Conservation (phyloP, 345 rosid genomes). For the Viola odorata region DNA sequence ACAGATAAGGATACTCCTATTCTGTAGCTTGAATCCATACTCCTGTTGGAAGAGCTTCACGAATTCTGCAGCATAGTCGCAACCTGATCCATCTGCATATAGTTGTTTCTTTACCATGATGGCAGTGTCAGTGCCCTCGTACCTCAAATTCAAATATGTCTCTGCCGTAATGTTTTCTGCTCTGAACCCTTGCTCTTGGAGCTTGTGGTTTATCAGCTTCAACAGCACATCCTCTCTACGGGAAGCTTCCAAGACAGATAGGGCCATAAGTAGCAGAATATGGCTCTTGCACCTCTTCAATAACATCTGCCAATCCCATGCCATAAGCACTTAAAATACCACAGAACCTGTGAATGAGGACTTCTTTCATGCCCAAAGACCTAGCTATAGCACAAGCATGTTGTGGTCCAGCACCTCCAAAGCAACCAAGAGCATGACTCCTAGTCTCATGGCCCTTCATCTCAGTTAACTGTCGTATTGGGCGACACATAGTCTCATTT, state of each 20-base stretch:
- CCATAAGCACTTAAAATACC: conserved; percentile 96
- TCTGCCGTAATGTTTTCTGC: conserved; percentile 61
- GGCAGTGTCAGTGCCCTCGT: conserved; percentile 95
- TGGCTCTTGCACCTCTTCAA: conserved; percentile 95
- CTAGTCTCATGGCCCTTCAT: conserved; percentile 98
- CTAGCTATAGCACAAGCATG: conserved; percentile 97
- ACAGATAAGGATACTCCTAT: conserved; percentile 64
- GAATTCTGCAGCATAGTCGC: conserved; percentile 69
- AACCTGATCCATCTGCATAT: conserved; percentile 38
- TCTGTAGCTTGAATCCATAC: conserved; percentile 87
- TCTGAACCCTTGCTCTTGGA: conserved; percentile 72
- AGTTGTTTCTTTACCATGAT: conserved; percentile 75
- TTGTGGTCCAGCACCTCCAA: conserved; percentile 99
- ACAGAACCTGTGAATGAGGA: conserved; percentile 78
- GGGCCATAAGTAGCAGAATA: conserved; percentile 76
- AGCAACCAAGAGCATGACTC: conserved; percentile 92
- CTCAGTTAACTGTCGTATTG: conserved; percentile 89
- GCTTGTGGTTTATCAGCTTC: conserved; percentile 56
- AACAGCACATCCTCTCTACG: conserved; percentile 50
- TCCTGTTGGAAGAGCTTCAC: conserved; percentile 76
- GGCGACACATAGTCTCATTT: conserved; percentile 98
- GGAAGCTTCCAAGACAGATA: conserved; percentile 56
- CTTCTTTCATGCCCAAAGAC: conserved; percentile 89
- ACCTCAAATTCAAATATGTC: conserved; percentile 75
- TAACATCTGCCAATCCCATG: conserved; percentile 96